A percentile compares a stretch with the other conserved stretches of the same genome.
Evolutionary conservation across 805 yeast genomes (phyloP).

Genomic region (Kazachstania martiniae): DNA sequence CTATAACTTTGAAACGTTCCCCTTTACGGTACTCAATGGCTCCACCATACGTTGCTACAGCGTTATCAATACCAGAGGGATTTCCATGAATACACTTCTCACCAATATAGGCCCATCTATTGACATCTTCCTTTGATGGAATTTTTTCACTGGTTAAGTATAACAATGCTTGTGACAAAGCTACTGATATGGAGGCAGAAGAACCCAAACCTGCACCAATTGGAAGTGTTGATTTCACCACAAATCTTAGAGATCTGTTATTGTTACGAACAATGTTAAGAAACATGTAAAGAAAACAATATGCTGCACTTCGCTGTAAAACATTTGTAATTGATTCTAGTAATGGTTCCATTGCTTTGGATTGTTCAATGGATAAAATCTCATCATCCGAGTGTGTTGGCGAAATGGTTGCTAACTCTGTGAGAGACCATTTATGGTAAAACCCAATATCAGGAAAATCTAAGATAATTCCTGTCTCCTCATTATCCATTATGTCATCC

Average conservation of each 20-base stretch:
- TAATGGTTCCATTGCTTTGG: conserved; percentile 1
- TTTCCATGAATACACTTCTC: conserved; percentile 94
- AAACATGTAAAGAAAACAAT: conserved; percentile 73
- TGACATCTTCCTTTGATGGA: conserved; percentile 50
- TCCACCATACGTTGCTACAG: conserved; percentile 93
- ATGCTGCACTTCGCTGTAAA: conserved; percentile 67
- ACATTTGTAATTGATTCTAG: conserved; percentile 29
- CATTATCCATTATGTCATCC: conserved; percentile 29
- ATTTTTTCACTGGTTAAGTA: conserved; percentile 23
- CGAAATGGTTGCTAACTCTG: neutral
- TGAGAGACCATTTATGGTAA: conserved; percentile 45
- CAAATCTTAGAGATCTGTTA: conserved; percentile 43
- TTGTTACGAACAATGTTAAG: conserved; percentile 36
- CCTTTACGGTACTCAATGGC: conserved; percentile 79
- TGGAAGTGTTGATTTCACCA: conserved; percentile 76
- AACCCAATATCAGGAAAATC: conserved; percentile 80
- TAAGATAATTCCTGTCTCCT: conserved; percentile 39
- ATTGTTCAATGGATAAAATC: neutral
- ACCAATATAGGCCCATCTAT: conserved; percentile 83
- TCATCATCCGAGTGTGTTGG: neutral
- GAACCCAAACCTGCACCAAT: conserved; percentile 97
- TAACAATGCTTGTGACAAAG: conserved; percentile 65
- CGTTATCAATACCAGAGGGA: conserved; percentile 94
- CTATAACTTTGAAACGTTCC: conserved; percentile 17
- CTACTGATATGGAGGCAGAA: conserved; percentile 82